Percentiles rank a stretch among this genome's conserved stretches.
Evolutionary conservation across 192 early-diverging fungal species (phyloP).

Genomic region (Backusella tarrabulga): DNA sequence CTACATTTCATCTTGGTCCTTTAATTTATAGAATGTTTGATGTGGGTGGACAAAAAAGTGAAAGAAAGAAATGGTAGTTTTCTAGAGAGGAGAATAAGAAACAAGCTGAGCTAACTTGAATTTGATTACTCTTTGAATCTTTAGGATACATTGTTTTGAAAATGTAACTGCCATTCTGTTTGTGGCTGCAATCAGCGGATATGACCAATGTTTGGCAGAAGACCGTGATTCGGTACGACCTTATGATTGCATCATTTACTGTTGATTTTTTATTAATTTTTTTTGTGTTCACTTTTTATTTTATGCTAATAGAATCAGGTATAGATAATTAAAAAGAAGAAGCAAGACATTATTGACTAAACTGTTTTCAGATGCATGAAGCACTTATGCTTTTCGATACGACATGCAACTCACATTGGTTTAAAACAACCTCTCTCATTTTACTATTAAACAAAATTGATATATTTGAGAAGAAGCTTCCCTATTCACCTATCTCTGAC

Average conservation of each 20-base stretch:
- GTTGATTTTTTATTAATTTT: not conserved
- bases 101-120: not conserved
- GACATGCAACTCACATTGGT: conserved; percentile 63
- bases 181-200: conserved; percentile 56
- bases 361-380: conserved; percentile 46
- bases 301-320: conserved; percentile 22
- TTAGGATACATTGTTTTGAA: conserved; percentile 48
- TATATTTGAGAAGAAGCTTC: conserved; percentile 55
- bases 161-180: conserved; percentile 57
- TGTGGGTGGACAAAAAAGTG: conserved; percentile 95
- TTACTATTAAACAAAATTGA: conserved; percentile 63
- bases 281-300: not conserved
- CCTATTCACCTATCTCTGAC: conserved; percentile 38
- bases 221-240: conserved; percentile 41
- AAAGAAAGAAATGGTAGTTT: conserved; percentile 91
- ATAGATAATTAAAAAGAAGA: not conserved
- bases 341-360: not conserved
- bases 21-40: conserved; percentile 85
- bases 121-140: not conserved
- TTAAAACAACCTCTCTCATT: conserved; percentile 58
- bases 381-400: conserved; percentile 57
- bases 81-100: not conserved
- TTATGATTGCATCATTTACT: not conserved
- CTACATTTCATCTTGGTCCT: conserved; percentile 48
- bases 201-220: conserved; percentile 59